Percentiles rank a stretch among this genome's conserved stretches.
phyloP scores from a whole-genome alignment of 2,329 filamentous ascomycete species.

The Fusarium continuum region DNA sequence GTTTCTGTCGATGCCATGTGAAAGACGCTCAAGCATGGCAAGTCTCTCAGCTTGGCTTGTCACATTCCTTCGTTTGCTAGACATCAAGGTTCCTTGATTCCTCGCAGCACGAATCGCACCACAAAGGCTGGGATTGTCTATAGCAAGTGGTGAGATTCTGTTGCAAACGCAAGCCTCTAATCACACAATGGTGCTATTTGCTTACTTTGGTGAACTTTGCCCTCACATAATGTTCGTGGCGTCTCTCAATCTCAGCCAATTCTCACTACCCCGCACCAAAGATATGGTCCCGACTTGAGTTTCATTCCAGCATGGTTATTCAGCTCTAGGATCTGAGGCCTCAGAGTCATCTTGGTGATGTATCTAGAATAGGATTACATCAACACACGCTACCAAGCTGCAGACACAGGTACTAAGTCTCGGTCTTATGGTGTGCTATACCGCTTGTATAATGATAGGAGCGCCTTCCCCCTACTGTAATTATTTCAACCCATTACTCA shows the following conservation, averaged over 20 bases:
- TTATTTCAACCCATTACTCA: no score
- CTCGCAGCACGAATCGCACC: not conserved
- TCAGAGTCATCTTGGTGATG: no score
- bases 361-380: no score
- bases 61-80: not conserved
- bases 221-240: not conserved
- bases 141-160: not conserved
- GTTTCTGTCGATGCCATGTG: not conserved
- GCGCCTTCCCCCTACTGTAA: no score
- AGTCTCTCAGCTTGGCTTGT: not conserved
- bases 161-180: not conserved
- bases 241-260: not conserved
- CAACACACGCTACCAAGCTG: no score
- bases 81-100: not conserved
- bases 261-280: not conserved
- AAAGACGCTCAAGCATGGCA: not conserved
- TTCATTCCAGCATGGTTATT: conserved; percentile 1
- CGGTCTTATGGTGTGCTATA: no score
- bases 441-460: no score
- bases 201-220: not conserved
- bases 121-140: not conserved
- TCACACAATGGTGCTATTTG: not conserved
- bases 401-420: no score
- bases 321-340: no score
- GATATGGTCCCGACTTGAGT: not conserved